Percentiles rank a stretch among this genome's conserved stretches.
Evolutionary conservation across 306 rosid species (phyloP).

Genomic region (Fragaria vesca): DNA sequence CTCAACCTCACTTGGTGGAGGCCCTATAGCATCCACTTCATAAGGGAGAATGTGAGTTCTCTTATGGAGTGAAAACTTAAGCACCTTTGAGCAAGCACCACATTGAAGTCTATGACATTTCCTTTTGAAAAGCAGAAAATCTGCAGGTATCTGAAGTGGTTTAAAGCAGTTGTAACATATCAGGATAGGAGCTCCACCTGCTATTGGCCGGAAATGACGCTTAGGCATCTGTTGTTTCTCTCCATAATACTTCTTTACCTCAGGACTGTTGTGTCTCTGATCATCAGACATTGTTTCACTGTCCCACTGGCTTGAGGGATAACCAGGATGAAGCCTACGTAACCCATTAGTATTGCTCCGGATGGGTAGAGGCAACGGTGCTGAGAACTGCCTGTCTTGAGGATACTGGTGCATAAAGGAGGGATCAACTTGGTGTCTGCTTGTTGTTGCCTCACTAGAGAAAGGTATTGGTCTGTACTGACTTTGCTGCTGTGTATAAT

Average conservation of each 20-base stretch:
- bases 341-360: slow-evolving; percentile 30
- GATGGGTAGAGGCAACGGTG: slow-evolving; percentile 43
- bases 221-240: slow-evolving; percentile 49
- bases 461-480: slow-evolving; percentile 51
- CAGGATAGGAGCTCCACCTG: slow-evolving; percentile 87
- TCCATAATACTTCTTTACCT: slow-evolving; percentile 39
- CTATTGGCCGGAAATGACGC: slow-evolving; percentile 68
- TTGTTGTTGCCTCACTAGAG: slow-evolving; percentile 60
- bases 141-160: slow-evolving; percentile 70
- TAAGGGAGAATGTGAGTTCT: slow-evolving; percentile 55
- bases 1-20: slow-evolving; percentile 47
- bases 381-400: slow-evolving; percentile 47
- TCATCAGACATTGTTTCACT: slow-evolving; percentile 39
- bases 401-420: slow-evolving; percentile 41
- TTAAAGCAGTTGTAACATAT: slow-evolving; percentile 66
- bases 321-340: slow-evolving; percentile 36
- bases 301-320: slow-evolving; percentile 51
- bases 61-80: slow-evolving; percentile 58
- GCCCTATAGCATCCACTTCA: slow-evolving; percentile 28
- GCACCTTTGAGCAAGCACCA: slow-evolving; percentile 78
- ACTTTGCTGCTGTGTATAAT: slow-evolving; percentile 35
- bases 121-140: slow-evolving; percentile 66
- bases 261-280: slow-evolving; percentile 41
- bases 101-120: slow-evolving; percentile 60
- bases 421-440: slow-evolving; percentile 48